These are phyloP conservation scores for Penicillium pancosmium DNA, from an alignment of 495 filamentous ascomycete species.

Conservation along the genomic window DNA sequence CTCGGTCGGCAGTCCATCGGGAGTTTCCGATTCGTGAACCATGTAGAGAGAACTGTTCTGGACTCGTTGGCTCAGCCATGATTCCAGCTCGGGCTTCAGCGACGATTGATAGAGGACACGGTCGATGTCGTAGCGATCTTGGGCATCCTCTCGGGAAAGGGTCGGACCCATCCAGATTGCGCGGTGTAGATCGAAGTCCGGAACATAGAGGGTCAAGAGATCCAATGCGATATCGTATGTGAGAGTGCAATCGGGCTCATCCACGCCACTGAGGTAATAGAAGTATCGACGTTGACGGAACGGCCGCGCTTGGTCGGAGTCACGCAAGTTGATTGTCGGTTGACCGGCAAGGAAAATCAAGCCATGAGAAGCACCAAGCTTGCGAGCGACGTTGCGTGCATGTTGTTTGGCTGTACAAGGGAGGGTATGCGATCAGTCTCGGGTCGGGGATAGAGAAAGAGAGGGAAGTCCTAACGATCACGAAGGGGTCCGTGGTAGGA, in stretches of 20 bases:
- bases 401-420: constrained; percentile 71
- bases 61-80: constrained; percentile 62
- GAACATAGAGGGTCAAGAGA: constrained; percentile 86
- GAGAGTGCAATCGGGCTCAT: constrained; percentile 78
- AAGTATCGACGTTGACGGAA: constrained; percentile 91
- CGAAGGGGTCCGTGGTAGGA: constrained; percentile 1
- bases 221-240: constrained; percentile 76
- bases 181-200: constrained; percentile 80
- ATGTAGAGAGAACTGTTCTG: constrained; percentile 37
- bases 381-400: constrained; percentile 69
- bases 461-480: neutral
- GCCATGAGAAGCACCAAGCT: constrained; percentile 63
- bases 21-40: constrained; percentile 40
- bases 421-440: constrained; percentile 20
- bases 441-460: constrained; percentile 12
- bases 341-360: constrained; percentile 85
- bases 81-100: constrained; percentile 60
- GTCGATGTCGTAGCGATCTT: constrained; percentile 76
- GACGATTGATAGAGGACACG: constrained; percentile 65
- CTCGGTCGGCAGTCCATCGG: constrained; percentile 56
- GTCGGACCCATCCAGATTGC: constrained; percentile 97
- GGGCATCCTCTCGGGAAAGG: constrained; percentile 70
- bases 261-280: constrained; percentile 88
- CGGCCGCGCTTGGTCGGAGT: constrained; percentile 74
- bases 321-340: constrained; percentile 70